Conservation (phyloP, 2,329 filamentous ascomycete genomes). For the Coniella vitis region DNA sequence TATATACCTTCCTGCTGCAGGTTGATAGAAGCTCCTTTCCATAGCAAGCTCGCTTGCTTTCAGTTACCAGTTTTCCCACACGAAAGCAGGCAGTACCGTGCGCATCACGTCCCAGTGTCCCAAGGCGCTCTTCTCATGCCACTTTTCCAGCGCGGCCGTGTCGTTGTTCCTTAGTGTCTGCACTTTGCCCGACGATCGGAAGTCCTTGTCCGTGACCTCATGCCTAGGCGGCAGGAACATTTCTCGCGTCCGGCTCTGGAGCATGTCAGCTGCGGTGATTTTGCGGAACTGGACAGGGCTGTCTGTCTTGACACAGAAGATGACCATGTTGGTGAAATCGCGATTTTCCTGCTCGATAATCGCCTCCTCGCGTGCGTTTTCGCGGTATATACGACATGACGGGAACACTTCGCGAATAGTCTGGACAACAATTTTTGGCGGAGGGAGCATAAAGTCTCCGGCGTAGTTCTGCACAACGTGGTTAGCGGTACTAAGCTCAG, state of each 20-base stretch:
- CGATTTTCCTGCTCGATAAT: slow-evolving; percentile 40
- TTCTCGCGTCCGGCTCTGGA: slow-evolving; percentile 64
- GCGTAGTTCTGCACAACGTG: slow-evolving; percentile 70
- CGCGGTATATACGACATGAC: slow-evolving; percentile 86
- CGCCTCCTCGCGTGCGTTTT: slow-evolving; percentile 50
- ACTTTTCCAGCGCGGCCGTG: slow-evolving; percentile 59
- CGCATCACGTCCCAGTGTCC: slow-evolving; percentile 94
- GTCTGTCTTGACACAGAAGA: slow-evolving; percentile 74
- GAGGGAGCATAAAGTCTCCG: slow-evolving; percentile 72
- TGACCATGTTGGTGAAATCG: slow-evolving; percentile 93
- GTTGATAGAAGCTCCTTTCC: too few relatives aligned
- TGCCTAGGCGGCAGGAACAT: slow-evolving; percentile 65
- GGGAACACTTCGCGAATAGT: slow-evolving; percentile 81
- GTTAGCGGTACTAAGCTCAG: slow-evolving; percentile 7
- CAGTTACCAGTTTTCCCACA: slow-evolving; percentile 83
- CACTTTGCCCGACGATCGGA: slow-evolving; percentile 34
- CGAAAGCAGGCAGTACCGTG: slow-evolving; percentile 62
- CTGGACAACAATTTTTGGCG: slow-evolving; percentile 70
- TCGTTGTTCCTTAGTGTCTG: slow-evolving; percentile 55
- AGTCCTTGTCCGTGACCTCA: slow-evolving; percentile 54
- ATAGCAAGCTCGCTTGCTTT: not conserved
- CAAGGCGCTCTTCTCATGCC: slow-evolving; percentile 68
- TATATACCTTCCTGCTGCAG: not conserved
- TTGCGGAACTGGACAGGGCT: slow-evolving; percentile 57
- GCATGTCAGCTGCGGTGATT: slow-evolving; percentile 57